Conservation (phyloP, 208 protist species). For the Tetramitus jugosus region DNA sequence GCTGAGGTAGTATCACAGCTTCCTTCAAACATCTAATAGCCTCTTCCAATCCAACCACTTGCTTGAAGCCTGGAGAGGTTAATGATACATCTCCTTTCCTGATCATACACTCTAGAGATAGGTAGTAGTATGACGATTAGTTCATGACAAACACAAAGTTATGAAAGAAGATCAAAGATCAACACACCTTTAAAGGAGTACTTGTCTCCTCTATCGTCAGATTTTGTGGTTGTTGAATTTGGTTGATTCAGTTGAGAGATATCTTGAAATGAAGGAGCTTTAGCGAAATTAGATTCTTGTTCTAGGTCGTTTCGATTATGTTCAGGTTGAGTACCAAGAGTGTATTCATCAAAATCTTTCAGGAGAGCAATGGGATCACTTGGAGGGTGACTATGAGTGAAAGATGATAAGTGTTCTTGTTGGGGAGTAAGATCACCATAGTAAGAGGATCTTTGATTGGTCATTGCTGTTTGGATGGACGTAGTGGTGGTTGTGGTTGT, state of each 20-base stretch:
- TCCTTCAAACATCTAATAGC: slow-evolving; percentile 92
- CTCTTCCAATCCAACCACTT: slow-evolving; percentile 85
- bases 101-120: background rate
- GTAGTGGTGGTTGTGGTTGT: background rate
- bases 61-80: slow-evolving; percentile 76
- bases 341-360: too few relatives aligned
- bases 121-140: background rate
- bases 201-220: background rate
- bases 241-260: too few relatives aligned
- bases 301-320: too few relatives aligned
- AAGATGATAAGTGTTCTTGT: too few relatives aligned
- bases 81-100: slow-evolving; percentile 35
- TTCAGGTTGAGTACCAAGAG: too few relatives aligned
- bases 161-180: background rate
- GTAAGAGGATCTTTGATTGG: too few relatives aligned
- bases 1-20: slow-evolving; percentile 86
- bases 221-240: background rate
- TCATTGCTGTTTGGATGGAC: too few relatives aligned
- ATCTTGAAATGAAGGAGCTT: too few relatives aligned
- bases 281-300: too few relatives aligned
- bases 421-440: too few relatives aligned
- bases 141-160: background rate
- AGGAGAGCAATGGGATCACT: too few relatives aligned
- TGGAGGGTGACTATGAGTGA: too few relatives aligned
- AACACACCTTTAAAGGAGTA: background rate